Evolutionary conservation across 768 basidiomycete genomes (phyloP), one percentile per base, ranked within the genome.

Genomic region (Amanita fuliginea): DNA sequence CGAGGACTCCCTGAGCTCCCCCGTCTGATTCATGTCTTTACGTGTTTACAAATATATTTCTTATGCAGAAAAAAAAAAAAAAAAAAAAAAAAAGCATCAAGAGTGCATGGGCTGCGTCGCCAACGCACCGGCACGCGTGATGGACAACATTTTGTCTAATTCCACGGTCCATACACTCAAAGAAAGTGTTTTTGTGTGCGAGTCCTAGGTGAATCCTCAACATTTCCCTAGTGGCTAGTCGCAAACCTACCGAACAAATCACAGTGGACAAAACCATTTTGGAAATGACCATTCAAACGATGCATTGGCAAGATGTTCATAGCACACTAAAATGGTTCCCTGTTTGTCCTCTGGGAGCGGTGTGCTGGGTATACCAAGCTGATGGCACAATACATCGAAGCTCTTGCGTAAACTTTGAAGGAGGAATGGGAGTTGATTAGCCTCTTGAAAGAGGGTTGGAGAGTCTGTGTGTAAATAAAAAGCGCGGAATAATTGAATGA

Each of bases 361-460:
- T 21, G 47, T 44, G 9, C 63, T 64, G 3, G 67, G 64, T 22
- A 81, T 57, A 8, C 65, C 63, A 11, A 63, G 55, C 33, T 47
- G 52, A 26, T 47, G 53, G 57, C 80, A 83, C 18, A 66, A 66
- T n/a, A 52, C 34, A 16, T 48, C 52, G 56, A 84, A 84, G 1
- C 76, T 76, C 2, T 43, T 55, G 11, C 69, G 66, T 14, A 85
- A 56, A 54, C 76, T 77, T 9, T 77, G 74, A 22, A 59, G 64
- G 18, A 81, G 64, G 57, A 84, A 85, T 0, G 83, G 83, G 4
- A 83, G 67, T 45, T 64, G 65, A 13, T 53, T 54, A 9, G 64
- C 62, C 19, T 57, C 59, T 32, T 69, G 68, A 60, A 76, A 65
- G 16, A 66, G 67, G 37, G 67, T 51, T 3, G 59, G 55, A 1